Conservation (phyloP, 2,329 filamentous ascomycete genomes). For the Curvularia sp. region DNA sequence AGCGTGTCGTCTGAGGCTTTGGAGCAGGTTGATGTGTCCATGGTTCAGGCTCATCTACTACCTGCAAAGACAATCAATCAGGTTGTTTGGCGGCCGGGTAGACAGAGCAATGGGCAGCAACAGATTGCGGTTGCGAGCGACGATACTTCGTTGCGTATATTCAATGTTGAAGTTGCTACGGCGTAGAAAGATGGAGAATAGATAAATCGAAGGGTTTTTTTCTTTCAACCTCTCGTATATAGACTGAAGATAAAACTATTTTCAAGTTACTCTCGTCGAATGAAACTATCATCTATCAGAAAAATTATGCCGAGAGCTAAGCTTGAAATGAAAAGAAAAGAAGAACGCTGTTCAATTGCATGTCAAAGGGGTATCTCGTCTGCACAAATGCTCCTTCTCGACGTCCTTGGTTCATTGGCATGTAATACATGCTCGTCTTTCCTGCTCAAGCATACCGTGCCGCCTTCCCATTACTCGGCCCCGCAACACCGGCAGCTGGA, state of each 20-base stretch:
- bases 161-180: conserved; percentile 22
- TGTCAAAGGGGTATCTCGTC: conserved; percentile 12
- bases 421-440: not conserved
- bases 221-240: not conserved
- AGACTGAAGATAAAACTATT: not conserved
- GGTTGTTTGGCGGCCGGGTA: conserved; percentile 44
- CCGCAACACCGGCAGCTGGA: not conserved
- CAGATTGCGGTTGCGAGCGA: conserved; percentile 54
- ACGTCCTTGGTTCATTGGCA: not conserved
- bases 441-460: conserved; percentile 24
- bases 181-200: not conserved
- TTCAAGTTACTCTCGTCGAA: not conserved
- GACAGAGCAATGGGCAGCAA: conserved; percentile 12
- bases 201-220: not conserved
- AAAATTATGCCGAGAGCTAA: not conserved
- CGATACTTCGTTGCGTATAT: conserved; percentile 52
- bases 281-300: not conserved
- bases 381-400: not conserved
- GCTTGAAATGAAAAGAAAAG: not conserved
- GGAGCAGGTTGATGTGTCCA: conserved; percentile 26
- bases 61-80: conserved; percentile 45
- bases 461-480: conserved; percentile 30
- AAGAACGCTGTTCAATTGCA: not conserved
- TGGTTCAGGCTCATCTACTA: conserved; percentile 21
- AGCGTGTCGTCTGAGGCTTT: conserved; percentile 11